Evolutionary conservation across 2,329 filamentous ascomycete genomes (phyloP).

Genomic region (Dactylonectria macrodidyma): DNA sequence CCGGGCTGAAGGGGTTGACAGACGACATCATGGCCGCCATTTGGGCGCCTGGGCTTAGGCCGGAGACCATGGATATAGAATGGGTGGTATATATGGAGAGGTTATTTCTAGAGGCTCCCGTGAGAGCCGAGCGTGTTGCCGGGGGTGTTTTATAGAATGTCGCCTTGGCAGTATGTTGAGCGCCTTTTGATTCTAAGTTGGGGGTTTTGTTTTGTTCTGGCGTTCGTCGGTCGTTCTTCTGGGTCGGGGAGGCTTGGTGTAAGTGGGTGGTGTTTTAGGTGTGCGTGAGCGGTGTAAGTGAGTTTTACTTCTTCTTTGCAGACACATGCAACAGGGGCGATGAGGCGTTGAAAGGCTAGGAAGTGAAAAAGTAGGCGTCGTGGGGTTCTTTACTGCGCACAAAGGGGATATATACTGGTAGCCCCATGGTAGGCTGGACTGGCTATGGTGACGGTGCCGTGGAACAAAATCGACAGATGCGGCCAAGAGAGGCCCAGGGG

Average conservation of each 20-base stretch:
- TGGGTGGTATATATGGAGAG: conserved; percentile 6
- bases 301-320: neutral
- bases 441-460: conserved; percentile 20
- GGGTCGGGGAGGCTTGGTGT: neutral
- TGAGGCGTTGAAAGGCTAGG: conserved; percentile 34
- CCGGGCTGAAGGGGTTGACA: conserved; percentile 49
- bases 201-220: neutral
- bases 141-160: neutral
- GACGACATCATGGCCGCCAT: conserved; percentile 52
- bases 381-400: conserved; percentile 37
- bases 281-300: conserved; percentile 10
- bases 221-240: neutral
- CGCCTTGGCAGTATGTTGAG: conserved; percentile 5
- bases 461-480: conserved; percentile 51
- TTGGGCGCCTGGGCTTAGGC: conserved; percentile 35
- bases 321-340: conserved; percentile 6
- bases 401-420: conserved; percentile 48
- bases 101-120: neutral
- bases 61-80: conserved; percentile 40
- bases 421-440: conserved; percentile 13
- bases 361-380: conserved; percentile 34
- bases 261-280: neutral
- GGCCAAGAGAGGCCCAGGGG: conserved; percentile 47
- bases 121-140: neutral
- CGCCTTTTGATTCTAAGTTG: neutral